Percentiles rank a stretch among this genome's conserved stretches.
Conservation (phyloP, 306 rosid species). For the Dalbergia cochinchinensis region DNA sequence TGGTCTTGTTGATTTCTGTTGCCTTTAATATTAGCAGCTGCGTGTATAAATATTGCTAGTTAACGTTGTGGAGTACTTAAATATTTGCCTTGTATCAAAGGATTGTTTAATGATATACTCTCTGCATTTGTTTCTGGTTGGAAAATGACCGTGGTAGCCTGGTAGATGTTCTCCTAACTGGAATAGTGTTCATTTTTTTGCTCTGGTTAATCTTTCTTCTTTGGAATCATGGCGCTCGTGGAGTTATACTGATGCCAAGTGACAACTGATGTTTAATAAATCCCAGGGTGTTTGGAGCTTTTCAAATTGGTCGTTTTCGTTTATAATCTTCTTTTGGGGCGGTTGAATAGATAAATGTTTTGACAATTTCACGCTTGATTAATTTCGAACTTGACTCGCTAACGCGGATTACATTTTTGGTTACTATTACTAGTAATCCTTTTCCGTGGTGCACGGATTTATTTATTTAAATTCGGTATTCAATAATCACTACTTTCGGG, state of each 20-base stretch:
- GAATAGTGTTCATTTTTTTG: neutral
- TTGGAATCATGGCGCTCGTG: neutral
- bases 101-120: slow-evolving; percentile 23
- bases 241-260: neutral
- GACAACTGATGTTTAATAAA: neutral
- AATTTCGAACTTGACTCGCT: neutral
- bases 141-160: neutral
- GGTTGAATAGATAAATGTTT: neutral
- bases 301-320: neutral
- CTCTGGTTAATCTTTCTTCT: neutral
- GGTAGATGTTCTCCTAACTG: neutral
- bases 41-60: neutral
- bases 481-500: no score
- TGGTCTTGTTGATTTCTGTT: slow-evolving; percentile 47
- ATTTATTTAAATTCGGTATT: no score
- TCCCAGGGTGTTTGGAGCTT: neutral
- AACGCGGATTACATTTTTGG: neutral
- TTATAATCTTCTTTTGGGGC: neutral
- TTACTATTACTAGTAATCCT: neutral
- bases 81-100: slow-evolving; percentile 32
- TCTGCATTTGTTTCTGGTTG: neutral
- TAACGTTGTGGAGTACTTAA: slow-evolving; percentile 10
- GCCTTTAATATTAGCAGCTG: slow-evolving; percentile 36
- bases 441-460: no score
- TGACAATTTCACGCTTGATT: neutral